phyloP scores from a whole-genome alignment of 1,139 yeast species.

The Blastobotrys buckinghamii region DNA sequence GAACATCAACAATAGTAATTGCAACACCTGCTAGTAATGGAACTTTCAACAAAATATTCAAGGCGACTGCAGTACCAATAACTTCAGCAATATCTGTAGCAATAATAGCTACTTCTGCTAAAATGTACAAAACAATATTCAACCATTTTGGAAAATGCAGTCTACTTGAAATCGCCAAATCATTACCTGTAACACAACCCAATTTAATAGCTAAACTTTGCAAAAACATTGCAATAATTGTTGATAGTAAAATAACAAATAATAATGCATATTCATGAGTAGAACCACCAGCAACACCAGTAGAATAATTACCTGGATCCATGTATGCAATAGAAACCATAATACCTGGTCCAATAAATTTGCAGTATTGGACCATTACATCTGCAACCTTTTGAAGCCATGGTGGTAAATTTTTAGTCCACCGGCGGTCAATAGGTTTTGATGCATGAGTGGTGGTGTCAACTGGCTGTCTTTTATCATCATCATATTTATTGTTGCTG shows the following conservation, averaged over 20 bases:
- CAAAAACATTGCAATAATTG: slow-evolving; percentile 64
- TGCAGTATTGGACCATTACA: slow-evolving; percentile 44
- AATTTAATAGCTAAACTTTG: slow-evolving; percentile 68
- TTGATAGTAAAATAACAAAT: slow-evolving; percentile 61
- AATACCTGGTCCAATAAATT: slow-evolving; percentile 72
- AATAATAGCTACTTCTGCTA: slow-evolving; percentile 75
- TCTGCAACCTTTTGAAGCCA: slow-evolving; percentile 9
- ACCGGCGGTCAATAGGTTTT: neutral
- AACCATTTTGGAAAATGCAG: slow-evolving; percentile 57
- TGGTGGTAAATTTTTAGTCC: slow-evolving; percentile 8
- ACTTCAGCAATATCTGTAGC: slow-evolving; percentile 87
- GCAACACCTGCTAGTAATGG: slow-evolving; percentile 79
- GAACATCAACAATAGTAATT: slow-evolving; percentile 64
- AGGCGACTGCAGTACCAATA: slow-evolving; percentile 80
- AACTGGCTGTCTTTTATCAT: neutral
- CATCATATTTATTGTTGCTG: neutral
- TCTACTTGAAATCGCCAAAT: slow-evolving; percentile 65
- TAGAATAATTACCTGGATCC: slow-evolving; percentile 84
- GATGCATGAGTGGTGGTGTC: neutral
- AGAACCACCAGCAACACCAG: slow-evolving; percentile 76
- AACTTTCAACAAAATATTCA: slow-evolving; percentile 59
- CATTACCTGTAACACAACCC: slow-evolving; percentile 77
- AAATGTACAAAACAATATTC: slow-evolving; percentile 50
- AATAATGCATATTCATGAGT: slow-evolving; percentile 55
- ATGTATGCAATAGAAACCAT: slow-evolving; percentile 74